Conservation (phyloP, 2,329 filamentous ascomycete species). For the Bimuria novae-zelandiae region DNA sequence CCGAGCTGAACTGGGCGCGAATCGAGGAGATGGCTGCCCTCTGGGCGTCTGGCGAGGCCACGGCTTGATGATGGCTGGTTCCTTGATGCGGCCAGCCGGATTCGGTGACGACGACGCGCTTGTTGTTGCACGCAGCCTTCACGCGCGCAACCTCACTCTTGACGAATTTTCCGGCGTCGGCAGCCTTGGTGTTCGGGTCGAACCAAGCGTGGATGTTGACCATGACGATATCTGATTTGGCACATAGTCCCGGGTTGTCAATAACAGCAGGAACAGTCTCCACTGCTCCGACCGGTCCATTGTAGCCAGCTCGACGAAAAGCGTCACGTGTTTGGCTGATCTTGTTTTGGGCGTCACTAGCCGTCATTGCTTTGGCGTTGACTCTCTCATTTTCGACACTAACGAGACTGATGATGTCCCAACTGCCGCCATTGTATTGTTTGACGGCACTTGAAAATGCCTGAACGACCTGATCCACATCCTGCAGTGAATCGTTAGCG, state of each 20-base stretch:
- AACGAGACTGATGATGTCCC: conserved; percentile 71
- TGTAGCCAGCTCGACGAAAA: conserved; percentile 67
- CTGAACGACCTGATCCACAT: conserved; percentile 57
- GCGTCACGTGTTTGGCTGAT: conserved; percentile 61
- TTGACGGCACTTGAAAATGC: conserved; percentile 64
- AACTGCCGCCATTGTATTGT: conserved; percentile 57
- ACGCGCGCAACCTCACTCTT: conserved; percentile 58
- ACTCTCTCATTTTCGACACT: conserved; percentile 82
- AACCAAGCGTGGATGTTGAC: conserved; percentile 87
- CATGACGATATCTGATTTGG: conserved; percentile 75
- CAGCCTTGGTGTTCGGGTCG: conserved; percentile 64
- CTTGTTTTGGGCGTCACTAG: conserved; percentile 61
- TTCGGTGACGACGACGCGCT: conserved; percentile 76
- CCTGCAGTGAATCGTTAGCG: conserved; percentile 6
- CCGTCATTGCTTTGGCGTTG: conserved; percentile 55
- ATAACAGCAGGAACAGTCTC: conserved; percentile 76
- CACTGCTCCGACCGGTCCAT: conserved; percentile 75
- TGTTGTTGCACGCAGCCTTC: conserved; percentile 54
- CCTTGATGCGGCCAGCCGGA: conserved; percentile 82
- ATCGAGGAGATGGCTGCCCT: conserved; percentile 67
- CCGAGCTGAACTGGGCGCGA: conserved; percentile 60
- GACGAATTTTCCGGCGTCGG: conserved; percentile 70
- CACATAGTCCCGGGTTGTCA: conserved; percentile 70
- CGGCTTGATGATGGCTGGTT: conserved; percentile 65
- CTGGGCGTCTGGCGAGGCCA: conserved; percentile 72